phyloP scores from a whole-genome alignment of 2,329 filamentous ascomycete species.

The Pestalotiopsis sp. region DNA sequence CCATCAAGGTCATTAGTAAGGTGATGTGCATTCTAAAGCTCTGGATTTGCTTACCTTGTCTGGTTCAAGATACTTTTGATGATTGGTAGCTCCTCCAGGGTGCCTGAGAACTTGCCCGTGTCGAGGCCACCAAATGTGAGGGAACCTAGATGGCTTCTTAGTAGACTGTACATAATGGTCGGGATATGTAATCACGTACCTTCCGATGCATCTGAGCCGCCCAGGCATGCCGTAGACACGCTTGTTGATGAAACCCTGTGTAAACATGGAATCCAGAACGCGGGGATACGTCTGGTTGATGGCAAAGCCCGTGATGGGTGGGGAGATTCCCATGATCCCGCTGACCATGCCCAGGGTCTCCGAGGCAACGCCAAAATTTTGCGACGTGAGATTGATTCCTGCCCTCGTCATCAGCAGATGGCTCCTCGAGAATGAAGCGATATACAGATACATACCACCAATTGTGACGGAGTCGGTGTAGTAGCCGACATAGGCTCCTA shows the following conservation, averaged over 20 bases:
- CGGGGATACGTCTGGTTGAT: not conserved
- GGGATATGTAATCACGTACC: not conserved
- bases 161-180: not conserved
- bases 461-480: not conserved
- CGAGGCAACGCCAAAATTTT: not conserved
- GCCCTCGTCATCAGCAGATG: not conserved
- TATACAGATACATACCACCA: not conserved
- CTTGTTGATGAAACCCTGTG: not conserved
- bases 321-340: not conserved
- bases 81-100: not conserved
- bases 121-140: constrained; percentile 1
- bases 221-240: not conserved
- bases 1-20: not conserved
- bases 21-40: not conserved
- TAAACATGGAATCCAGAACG: constrained; percentile 1
- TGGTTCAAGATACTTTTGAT: not conserved
- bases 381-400: not conserved
- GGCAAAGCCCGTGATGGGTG: not conserved
- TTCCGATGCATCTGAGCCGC: not conserved
- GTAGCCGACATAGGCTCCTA: not conserved
- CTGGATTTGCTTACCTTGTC: not conserved
- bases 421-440: not conserved
- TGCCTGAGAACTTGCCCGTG: not conserved
- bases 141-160: not conserved
- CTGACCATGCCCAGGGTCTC: not conserved